These are phyloP conservation scores for Fusarium sp. DNA, from an alignment of 2,329 filamentous ascomycete genomes.

Conservation along the genomic window DNA sequence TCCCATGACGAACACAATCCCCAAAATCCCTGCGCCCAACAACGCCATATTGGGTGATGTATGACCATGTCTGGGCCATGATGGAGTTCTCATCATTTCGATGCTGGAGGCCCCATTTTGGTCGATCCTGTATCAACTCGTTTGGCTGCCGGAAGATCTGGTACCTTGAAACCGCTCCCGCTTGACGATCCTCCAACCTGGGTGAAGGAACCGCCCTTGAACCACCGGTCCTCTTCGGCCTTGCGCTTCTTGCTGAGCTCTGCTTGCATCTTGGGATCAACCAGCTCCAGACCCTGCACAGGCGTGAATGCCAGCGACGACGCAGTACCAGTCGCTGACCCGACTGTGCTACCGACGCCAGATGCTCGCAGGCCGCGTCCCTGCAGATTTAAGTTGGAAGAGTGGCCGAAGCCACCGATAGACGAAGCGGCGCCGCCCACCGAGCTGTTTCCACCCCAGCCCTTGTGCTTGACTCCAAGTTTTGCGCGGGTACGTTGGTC, in stretches of 20 bases:
- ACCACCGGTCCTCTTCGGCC: constrained; percentile 95
- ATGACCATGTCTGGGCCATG: background rate
- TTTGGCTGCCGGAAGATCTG: constrained; percentile 79
- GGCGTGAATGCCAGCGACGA: constrained; percentile 94
- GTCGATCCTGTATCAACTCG: constrained; percentile 64
- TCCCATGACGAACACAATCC: constrained; percentile 28
- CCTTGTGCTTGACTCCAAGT: constrained; percentile 93
- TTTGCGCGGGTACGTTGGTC: constrained; percentile 95
- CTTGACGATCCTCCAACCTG: constrained; percentile 74
- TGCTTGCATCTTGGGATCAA: constrained; percentile 90
- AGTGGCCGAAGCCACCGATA: constrained; percentile 80
- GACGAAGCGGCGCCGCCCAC: constrained; percentile 81
- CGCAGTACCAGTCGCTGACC: constrained; percentile 75
- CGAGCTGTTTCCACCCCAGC: constrained; percentile 84
- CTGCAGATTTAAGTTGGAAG: constrained; percentile 76
- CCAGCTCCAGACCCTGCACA: constrained; percentile 92
- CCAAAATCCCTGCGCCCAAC: background rate
- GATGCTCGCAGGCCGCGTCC: constrained; percentile 84
- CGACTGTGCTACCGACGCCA: constrained; percentile 81
- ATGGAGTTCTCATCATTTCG: constrained; percentile 35
- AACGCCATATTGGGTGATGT: background rate
- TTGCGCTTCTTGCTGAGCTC: constrained; percentile 92
- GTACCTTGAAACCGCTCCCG: constrained; percentile 83
- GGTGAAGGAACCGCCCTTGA: constrained; percentile 97
- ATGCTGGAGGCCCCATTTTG: constrained; percentile 54